These are phyloP conservation scores for Lippia alba DNA, from an alignment of 305 asterid genomes.

Conservation along the genomic window DNA sequence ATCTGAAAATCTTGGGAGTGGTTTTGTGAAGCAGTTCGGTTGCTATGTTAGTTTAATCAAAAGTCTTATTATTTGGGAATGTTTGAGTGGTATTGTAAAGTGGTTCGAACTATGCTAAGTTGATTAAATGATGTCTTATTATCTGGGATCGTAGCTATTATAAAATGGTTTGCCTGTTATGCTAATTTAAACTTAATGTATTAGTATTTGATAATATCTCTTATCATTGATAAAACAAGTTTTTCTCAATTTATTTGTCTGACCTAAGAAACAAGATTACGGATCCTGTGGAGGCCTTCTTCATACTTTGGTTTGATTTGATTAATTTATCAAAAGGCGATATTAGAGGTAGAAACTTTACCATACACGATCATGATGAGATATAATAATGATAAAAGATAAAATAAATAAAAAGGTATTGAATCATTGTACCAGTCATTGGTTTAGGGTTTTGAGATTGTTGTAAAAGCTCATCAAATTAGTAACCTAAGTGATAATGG, in stretches of 20 bases:
- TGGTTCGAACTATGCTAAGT: no score
- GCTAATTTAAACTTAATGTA: no score
- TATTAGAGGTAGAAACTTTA: slow-evolving; percentile 1
- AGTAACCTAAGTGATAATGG: no score
- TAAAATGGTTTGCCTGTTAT: no score
- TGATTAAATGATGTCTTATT: no score
- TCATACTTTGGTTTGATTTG: slow-evolving; percentile 11
- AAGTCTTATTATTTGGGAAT: no score
- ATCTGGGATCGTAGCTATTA: no score
- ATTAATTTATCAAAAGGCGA: background rate
- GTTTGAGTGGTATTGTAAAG: no score
- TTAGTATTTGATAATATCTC: no score
- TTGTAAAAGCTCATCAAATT: background rate
- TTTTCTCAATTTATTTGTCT: background rate
- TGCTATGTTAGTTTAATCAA: no score
- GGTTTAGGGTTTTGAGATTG: background rate
- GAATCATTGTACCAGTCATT: background rate
- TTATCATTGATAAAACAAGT: slow-evolving; percentile 4
- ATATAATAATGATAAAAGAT: background rate
- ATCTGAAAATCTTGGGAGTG: no score
- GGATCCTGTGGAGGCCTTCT: slow-evolving; percentile 34
- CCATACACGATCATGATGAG: background rate
- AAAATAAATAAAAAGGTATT: background rate
- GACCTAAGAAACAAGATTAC: slow-evolving; percentile 11
- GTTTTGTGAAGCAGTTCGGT: no score